Percentiles rank a stretch among this genome's conserved stretches.
These are phyloP conservation scores for Vairimorpha apis DNA, from an alignment of 371 early-diverging fungal species.

Conservation along the genomic window DNA sequence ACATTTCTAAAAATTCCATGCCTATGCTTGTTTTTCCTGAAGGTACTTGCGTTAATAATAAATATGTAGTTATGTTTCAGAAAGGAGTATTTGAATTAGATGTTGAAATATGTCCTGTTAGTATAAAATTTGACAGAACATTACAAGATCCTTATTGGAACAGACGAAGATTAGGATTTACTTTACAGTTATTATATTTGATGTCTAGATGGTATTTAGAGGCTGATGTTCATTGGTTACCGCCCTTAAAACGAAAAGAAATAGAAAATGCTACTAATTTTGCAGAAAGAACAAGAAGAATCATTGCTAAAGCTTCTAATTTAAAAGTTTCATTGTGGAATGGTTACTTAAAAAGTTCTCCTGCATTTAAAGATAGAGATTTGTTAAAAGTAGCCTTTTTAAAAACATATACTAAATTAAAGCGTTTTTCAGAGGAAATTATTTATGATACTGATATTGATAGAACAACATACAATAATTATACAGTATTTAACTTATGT, in stretches of 20 bases:
- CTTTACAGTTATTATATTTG: slow-evolving; percentile 67
- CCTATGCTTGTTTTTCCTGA: slow-evolving; percentile 76
- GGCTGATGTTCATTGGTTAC: slow-evolving; percentile 62
- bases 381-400: slow-evolving; percentile 41
- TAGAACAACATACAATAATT: background rate
- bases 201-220: slow-evolving; percentile 67
- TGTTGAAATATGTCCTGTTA: slow-evolving; percentile 67
- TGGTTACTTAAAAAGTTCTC: slow-evolving; percentile 66
- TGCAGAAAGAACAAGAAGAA: slow-evolving; percentile 66
- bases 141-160: slow-evolving; percentile 70
- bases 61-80: slow-evolving; percentile 73
- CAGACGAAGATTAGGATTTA: slow-evolving; percentile 66
- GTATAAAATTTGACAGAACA: slow-evolving; percentile 65
- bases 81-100: slow-evolving; percentile 77
- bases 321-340: slow-evolving; percentile 67
- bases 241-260: slow-evolving; percentile 29
- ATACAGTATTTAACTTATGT: slow-evolving; percentile 22
- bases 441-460: slow-evolving; percentile 20
- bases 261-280: slow-evolving; percentile 65
- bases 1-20: slow-evolving; percentile 57
- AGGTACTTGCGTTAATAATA: slow-evolving; percentile 77
- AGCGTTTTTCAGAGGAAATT: background rate
- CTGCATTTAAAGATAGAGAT: slow-evolving; percentile 61
- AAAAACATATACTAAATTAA: slow-evolving; percentile 24
- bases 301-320: slow-evolving; percentile 65